Evolutionary conservation across 2,329 filamentous ascomycete genomes (phyloP).

Genomic region (Metarhizium sp.): DNA sequence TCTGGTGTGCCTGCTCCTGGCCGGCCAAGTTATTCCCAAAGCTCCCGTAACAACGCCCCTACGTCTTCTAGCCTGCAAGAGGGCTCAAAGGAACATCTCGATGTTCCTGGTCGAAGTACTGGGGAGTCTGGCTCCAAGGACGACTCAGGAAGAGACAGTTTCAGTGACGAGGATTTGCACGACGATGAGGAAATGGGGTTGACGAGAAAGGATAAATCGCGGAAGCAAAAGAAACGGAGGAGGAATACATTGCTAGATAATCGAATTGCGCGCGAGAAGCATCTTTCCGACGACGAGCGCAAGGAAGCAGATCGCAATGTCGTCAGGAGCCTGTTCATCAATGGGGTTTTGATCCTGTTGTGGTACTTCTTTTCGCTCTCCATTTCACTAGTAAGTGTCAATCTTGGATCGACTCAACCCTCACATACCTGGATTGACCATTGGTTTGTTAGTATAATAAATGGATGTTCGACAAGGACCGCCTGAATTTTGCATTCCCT

Average conservation of each 20-base stretch:
- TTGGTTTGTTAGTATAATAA: slow-evolving; percentile 74
- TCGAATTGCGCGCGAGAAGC: slow-evolving; percentile 51
- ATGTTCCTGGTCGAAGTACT: slow-evolving; percentile 21
- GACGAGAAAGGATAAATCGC: slow-evolving; percentile 61
- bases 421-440: slow-evolving; percentile 9
- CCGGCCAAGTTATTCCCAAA: slow-evolving; percentile 5
- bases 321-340: slow-evolving; percentile 58
- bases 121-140: slow-evolving; percentile 13
- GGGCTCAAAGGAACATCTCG: slow-evolving; percentile 38
- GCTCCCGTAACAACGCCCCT: slow-evolving; percentile 8
- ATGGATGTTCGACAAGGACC: slow-evolving; percentile 92
- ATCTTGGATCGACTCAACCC: slow-evolving; percentile 9
- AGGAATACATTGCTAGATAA: slow-evolving; percentile 62
- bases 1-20: slow-evolving; percentile 14
- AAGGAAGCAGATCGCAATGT: slow-evolving; percentile 69
- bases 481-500: slow-evolving; percentile 86
- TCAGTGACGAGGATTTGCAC: slow-evolving; percentile 63
- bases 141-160: slow-evolving; percentile 39
- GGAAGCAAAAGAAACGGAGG: slow-evolving; percentile 56
- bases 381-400: slow-evolving; percentile 67
- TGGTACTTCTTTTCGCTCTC: slow-evolving; percentile 92
- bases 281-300: slow-evolving; percentile 60
- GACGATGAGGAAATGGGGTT: slow-evolving; percentile 88
- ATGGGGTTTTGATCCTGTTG: slow-evolving; percentile 69
- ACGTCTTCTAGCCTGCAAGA: slow-evolving; percentile 18